Conservation (phyloP, 2,329 filamentous ascomycete genomes). For the Venturia effusa region DNA sequence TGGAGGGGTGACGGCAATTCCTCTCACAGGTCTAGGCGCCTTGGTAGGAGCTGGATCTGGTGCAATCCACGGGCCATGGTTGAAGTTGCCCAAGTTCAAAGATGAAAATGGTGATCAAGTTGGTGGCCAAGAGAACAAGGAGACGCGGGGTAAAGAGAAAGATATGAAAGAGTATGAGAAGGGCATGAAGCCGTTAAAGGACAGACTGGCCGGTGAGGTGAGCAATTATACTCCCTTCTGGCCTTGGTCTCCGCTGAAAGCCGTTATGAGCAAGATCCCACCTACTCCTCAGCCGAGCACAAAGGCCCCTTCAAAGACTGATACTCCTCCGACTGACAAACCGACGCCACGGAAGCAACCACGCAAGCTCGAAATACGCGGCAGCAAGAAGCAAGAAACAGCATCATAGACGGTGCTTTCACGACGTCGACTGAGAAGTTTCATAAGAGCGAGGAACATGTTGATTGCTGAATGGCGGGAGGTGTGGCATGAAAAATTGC, state of each 20-base stretch:
- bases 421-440: not conserved
- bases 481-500: too few relatives aligned
- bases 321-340: not conserved
- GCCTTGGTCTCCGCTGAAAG: slow-evolving; percentile 3
- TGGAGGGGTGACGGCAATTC: slow-evolving; percentile 28
- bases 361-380: not conserved
- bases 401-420: not conserved
- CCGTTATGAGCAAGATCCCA: not conserved
- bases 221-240: slow-evolving; percentile 5
- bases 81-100: slow-evolving; percentile 22
- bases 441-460: too few relatives aligned
- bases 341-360: not conserved
- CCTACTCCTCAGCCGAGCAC: not conserved
- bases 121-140: slow-evolving; percentile 11
- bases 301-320: not conserved
- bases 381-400: not conserved
- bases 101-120: slow-evolving; percentile 15
- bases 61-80: slow-evolving; percentile 31
- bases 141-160: slow-evolving; percentile 10
- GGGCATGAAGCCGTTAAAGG: slow-evolving; percentile 3
- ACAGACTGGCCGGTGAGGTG: slow-evolving; percentile 3
- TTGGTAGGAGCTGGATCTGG: slow-evolving; percentile 31
- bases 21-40: slow-evolving; percentile 28
- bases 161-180: slow-evolving; percentile 10
- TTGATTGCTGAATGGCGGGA: too few relatives aligned